Evolutionary conservation across 2,329 filamentous ascomycete genomes (phyloP).

Genomic region (Fusarium mundagurra): DNA sequence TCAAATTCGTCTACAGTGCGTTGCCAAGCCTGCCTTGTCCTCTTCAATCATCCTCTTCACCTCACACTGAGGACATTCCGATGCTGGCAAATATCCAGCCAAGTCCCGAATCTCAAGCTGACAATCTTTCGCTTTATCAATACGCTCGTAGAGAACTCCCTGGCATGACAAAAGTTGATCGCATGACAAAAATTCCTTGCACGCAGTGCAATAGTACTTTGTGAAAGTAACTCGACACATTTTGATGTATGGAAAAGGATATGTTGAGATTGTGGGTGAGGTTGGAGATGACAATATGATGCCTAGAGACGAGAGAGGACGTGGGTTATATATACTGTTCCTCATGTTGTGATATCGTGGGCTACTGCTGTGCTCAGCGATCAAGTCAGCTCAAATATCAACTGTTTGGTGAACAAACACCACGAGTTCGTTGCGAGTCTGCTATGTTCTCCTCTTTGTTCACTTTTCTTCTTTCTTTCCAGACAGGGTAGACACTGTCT

Average conservation of each 20-base stretch:
- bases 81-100: not conserved
- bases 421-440: not conserved
- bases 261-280: too few relatives aligned
- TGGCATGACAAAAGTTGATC: not conserved
- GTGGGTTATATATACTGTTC: not conserved
- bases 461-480: not conserved
- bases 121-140: not conserved
- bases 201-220: not conserved
- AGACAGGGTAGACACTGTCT: not conserved
- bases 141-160: not conserved
- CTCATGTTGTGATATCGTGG: not conserved
- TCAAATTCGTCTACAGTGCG: not conserved
- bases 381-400: not conserved
- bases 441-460: not conserved
- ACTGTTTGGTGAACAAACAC: not conserved
- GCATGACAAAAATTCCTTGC: not conserved
- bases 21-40: not conserved
- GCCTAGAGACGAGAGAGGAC: too few relatives aligned
- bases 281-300: too few relatives aligned
- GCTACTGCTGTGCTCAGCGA: accelerated
- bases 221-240: not conserved
- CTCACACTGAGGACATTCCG: not conserved
- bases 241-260: not conserved
- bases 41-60: not conserved
- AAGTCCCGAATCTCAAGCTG: not conserved